Evolutionary conservation across 805 yeast genomes (phyloP), one percentile per base, ranked within the genome.

Genomic region (Saccharomycopsis sp.): DNA sequence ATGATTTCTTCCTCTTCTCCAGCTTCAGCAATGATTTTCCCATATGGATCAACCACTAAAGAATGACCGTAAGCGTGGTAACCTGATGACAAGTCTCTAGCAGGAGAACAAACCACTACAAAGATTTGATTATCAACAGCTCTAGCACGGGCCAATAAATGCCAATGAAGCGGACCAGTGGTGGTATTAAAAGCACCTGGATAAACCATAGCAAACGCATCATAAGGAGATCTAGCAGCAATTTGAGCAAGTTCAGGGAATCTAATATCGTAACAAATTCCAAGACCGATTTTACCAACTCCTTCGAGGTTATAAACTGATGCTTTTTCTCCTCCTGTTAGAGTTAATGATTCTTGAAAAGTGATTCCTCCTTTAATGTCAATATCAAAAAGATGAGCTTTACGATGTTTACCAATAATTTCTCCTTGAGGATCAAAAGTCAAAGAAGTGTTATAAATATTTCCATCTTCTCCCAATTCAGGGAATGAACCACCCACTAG

Each of bases 401-500:
- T 89, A 50, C 97, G 72, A 59, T 86, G 97, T 53, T 79, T 83
- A 36, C 86, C 96, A 41, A 89, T 73, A 41, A 88, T 65, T 30
- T 76, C 69, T 3, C 98, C 98, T 2, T 57, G 35, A 2, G 79
- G 79, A 45, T 74, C 60, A 56, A 85, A 89, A 3, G 94, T 68
- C 54, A 85, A 54, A 36, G 84, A 74, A 23, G 94, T 78, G 63
- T 88, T 76, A 69, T 73, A 82, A 21, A 76, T 54, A 49, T 76
- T 74, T 40, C 68, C 66, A 17, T 59, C 63, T 12, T 68, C 75
- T 34, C 67, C 75, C 21, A 70, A 52, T 58, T 92, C 98, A 1
- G 97, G 97, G 49, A 84, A 76, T 1, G 96, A 85, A 13, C 98
- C 98, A 13, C 97, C 97, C 32, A 89, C 72, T 32, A 89, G 64